Evolutionary conservation across 1,284 basidiomycete species (phyloP).

Genomic region (Bjerkandera adusta): DNA sequence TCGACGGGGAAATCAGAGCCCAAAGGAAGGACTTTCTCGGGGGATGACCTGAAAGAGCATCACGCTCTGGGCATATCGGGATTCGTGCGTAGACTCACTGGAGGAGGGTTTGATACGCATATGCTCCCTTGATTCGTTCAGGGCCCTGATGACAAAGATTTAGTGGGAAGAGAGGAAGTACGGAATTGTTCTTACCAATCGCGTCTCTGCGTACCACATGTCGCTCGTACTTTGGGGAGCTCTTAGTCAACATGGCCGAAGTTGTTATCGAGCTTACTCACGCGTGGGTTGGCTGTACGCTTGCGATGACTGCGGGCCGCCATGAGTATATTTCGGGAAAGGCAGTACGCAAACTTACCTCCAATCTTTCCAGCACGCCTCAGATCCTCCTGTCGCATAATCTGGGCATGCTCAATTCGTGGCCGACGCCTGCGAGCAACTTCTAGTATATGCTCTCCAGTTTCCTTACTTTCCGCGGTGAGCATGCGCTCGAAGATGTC

Average conservation of each 20-base stretch:
- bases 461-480: constrained; percentile 24
- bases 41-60: constrained; percentile 39
- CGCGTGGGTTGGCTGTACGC: constrained; percentile 93
- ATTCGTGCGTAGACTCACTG: constrained; percentile 40
- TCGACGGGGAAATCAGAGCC: constrained; percentile 95
- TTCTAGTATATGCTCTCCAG: constrained; percentile 21
- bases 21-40: constrained; percentile 61
- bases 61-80: not conserved
- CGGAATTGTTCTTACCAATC: constrained; percentile 59
- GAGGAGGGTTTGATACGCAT: constrained; percentile 82
- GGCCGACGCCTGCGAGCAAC: constrained; percentile 53
- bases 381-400: constrained; percentile 71
- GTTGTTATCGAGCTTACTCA: constrained; percentile 35
- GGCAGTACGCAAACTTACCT: constrained; percentile 40
- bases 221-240: constrained; percentile 78
- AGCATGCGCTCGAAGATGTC: constrained; percentile 71
- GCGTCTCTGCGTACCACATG: constrained; percentile 86
- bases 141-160: too few species aligned
- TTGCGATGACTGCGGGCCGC: constrained; percentile 71
- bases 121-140: constrained; percentile 80
- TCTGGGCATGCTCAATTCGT: constrained; percentile 91
- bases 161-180: constrained; percentile 1
- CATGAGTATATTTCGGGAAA: not conserved
- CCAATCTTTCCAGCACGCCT: constrained; percentile 69
- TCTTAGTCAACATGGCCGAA: not conserved